These are phyloP conservation scores for Suillus subalutaceus DNA, from an alignment of 768 basidiomycete genomes.

Conservation along the genomic window DNA sequence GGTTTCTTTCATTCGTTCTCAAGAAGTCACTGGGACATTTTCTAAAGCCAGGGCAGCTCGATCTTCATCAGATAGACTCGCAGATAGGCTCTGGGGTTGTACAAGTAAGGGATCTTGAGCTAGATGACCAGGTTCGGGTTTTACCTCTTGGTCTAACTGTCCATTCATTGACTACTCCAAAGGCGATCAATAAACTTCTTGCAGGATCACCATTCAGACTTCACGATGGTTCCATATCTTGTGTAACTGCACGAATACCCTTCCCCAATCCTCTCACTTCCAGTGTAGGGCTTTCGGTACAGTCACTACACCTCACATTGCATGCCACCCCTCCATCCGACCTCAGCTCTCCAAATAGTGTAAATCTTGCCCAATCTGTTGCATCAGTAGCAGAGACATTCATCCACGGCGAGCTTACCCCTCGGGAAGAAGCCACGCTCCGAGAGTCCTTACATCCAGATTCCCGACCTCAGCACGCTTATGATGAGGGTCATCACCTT, in stretches of 20 bases:
- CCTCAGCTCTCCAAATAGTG: constrained; percentile 20
- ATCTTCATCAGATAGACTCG: constrained; percentile 84
- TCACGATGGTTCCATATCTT: constrained; percentile 71
- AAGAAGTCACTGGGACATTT: constrained; percentile 83
- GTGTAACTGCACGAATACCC: constrained; percentile 78
- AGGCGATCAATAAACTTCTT: constrained; percentile 83
- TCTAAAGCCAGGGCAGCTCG: constrained; percentile 87
- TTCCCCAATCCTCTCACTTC: constrained; percentile 85
- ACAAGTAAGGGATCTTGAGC: constrained; percentile 81
- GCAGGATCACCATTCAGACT: constrained; percentile 67
- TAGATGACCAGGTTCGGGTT: constrained; percentile 69
- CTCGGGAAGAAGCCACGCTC: constrained; percentile 70
- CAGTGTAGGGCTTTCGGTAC: constrained; percentile 67
- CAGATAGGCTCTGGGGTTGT: constrained; percentile 92
- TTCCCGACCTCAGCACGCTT: constrained; percentile 26
- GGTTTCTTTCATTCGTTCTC: constrained; percentile 89
- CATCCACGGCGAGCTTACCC: constrained; percentile 78
- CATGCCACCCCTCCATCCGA: constrained; percentile 37
- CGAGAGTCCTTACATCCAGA: constrained; percentile 67
- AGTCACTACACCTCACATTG: constrained; percentile 71
- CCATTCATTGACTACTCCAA: constrained; percentile 19
- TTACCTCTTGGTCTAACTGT: constrained; percentile 11
- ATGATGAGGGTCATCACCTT: constrained; percentile 47
- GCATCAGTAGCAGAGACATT: constrained; percentile 85
- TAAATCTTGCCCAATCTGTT: constrained; percentile 76